Conservation (phyloP, 2,329 filamentous ascomycete species). For the Diplodia scrobiculata region DNA sequence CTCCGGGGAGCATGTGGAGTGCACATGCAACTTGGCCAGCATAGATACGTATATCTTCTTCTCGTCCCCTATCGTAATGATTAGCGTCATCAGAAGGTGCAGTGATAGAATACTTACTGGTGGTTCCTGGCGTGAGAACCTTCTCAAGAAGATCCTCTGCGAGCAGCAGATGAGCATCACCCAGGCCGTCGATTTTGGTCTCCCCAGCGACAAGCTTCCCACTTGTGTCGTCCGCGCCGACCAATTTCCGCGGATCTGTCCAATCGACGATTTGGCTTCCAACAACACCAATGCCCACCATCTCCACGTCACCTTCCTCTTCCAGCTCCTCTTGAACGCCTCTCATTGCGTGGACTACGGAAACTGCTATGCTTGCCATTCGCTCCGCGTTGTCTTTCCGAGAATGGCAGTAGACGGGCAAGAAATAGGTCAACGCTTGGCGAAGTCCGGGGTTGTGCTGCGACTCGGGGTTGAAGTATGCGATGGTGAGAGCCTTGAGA, state of each 20-base stretch:
- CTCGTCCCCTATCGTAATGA: slow-evolving; percentile 67
- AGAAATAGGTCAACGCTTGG: slow-evolving; percentile 88
- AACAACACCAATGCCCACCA: slow-evolving; percentile 76
- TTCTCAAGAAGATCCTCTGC: slow-evolving; percentile 76
- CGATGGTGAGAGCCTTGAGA: slow-evolving; percentile 79
- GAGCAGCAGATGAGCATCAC: slow-evolving; percentile 78
- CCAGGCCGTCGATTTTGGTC: slow-evolving; percentile 63
- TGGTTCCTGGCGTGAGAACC: slow-evolving; percentile 63
- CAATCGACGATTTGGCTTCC: slow-evolving; percentile 86
- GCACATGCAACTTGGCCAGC: slow-evolving; percentile 79
- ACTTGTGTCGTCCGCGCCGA: slow-evolving; percentile 58
- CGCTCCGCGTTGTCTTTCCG: slow-evolving; percentile 77
- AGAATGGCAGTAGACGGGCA: slow-evolving; percentile 91
- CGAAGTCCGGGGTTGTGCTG: slow-evolving; percentile 77
- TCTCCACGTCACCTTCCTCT: slow-evolving; percentile 70
- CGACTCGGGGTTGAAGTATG: slow-evolving; percentile 87
- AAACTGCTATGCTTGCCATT: slow-evolving; percentile 73
- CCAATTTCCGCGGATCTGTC: slow-evolving; percentile 84
- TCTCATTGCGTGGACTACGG: slow-evolving; percentile 71
- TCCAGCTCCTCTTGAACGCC: slow-evolving; percentile 64
- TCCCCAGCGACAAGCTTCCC: slow-evolving; percentile 49
- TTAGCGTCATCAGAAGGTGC: slow-evolving; percentile 35
- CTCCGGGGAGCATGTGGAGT: slow-evolving; percentile 58
- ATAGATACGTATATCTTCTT: slow-evolving; percentile 78
- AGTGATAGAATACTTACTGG: slow-evolving; percentile 57